These are phyloP conservation scores for Botryotinia narcissicola DNA, from an alignment of 2,329 filamentous ascomycete genomes.

Conservation along the genomic window DNA sequence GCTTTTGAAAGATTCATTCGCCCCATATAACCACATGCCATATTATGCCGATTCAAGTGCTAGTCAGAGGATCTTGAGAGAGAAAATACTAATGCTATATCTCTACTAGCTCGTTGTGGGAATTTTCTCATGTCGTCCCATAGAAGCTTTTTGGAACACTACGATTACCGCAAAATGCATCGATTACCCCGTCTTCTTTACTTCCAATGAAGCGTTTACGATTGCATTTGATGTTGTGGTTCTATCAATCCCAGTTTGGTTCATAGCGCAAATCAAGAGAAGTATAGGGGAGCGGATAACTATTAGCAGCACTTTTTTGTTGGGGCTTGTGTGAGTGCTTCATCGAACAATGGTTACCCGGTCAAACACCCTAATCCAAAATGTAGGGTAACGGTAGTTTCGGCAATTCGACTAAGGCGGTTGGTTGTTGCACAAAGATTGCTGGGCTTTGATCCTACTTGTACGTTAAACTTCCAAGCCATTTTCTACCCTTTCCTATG, in stretches of 20 bases:
- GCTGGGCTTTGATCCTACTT: slow-evolving; percentile 6
- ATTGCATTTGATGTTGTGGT: slow-evolving; percentile 6
- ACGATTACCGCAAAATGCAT: neutral
- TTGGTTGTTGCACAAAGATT: neutral
- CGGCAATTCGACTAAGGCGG: neutral
- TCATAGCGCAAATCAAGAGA: slow-evolving; percentile 6
- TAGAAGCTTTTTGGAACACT: slow-evolving; percentile 7
- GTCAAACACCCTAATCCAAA: neutral
- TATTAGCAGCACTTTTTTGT: slow-evolving; percentile 2
- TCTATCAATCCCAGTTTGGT: slow-evolving; percentile 11
- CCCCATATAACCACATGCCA: neutral
- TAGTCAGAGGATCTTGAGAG: neutral
- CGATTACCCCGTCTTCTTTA: slow-evolving; percentile 4
- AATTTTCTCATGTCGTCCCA: neutral
- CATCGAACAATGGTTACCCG: neutral
- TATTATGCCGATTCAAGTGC: neutral
- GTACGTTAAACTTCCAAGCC: neutral
- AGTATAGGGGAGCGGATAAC: slow-evolving; percentile 1
- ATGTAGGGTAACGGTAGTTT: slow-evolving; percentile 8
- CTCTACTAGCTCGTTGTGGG: neutral
- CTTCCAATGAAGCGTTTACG: slow-evolving; percentile 11
- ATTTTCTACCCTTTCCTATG: neutral
- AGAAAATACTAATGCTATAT: neutral
- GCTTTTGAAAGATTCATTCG: neutral
- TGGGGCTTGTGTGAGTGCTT: slow-evolving; percentile 1